Evolutionary conservation across 371 early-diverging fungal genomes (phyloP).

Genomic region (Rhizomucor miehei): DNA sequence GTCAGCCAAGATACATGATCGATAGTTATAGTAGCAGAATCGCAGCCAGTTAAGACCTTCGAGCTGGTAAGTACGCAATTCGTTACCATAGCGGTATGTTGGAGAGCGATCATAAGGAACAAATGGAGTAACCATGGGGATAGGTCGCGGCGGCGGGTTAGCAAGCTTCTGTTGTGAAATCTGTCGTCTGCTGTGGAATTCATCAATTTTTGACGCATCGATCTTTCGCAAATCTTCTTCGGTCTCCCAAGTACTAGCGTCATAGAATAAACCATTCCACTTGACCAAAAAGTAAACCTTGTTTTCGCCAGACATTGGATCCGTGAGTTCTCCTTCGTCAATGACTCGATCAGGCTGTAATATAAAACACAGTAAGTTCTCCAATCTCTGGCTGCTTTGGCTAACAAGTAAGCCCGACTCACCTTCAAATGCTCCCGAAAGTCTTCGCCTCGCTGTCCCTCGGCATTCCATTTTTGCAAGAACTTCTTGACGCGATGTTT

Average conservation of each 20-base stretch:
- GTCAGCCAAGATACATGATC: conserved; percentile 80
- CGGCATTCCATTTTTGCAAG: conserved; percentile 60
- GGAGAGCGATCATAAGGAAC: conserved; percentile 65
- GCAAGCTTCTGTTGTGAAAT: conserved; percentile 47
- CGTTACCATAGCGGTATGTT: conserved; percentile 66
- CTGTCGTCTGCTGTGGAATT: conserved; percentile 46
- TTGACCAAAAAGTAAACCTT: conserved; percentile 82
- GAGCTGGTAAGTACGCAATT: conserved; percentile 68
- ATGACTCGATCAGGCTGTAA: conserved; percentile 76
- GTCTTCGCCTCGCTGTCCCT: conserved; percentile 54
- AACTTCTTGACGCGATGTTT: conserved; percentile 81
- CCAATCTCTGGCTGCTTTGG: neutral
- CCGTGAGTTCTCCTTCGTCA: conserved; percentile 77
- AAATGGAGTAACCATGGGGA: conserved; percentile 45
- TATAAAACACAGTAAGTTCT: neutral
- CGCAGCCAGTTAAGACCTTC: conserved; percentile 75
- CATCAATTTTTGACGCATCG: conserved; percentile 55
- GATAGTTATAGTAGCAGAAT: conserved; percentile 68
- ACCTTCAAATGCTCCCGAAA: conserved; percentile 51
- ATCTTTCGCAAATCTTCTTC: conserved; percentile 66
- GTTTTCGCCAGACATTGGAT: conserved; percentile 51
- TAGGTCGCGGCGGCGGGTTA: conserved; percentile 51
- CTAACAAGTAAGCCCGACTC: conserved; percentile 21
- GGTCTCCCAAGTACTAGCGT: conserved; percentile 86
- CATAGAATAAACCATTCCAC: conserved; percentile 92